A percentile compares a stretch with the other conserved stretches of the same genome.
These are phyloP conservation scores for Podila epigama DNA, from an alignment of 192 early-diverging fungal species.

Conservation along the genomic window DNA sequence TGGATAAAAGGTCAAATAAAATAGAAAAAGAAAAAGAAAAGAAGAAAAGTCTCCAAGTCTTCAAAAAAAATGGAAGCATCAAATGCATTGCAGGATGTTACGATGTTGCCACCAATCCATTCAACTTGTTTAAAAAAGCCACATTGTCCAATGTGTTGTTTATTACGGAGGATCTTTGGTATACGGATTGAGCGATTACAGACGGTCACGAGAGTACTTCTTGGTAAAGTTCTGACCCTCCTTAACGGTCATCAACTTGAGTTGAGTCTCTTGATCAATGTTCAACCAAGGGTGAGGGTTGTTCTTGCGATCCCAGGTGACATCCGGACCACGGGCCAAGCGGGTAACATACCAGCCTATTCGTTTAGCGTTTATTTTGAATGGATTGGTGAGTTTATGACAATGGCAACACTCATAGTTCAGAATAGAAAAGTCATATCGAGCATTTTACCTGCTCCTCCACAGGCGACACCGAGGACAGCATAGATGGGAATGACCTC, in stretches of 20 bases:
- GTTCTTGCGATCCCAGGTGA: conserved; percentile 64
- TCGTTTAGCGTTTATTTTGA: neutral
- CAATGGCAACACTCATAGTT: neutral
- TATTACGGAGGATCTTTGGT: too few species aligned
- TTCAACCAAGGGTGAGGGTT: conserved; percentile 64
- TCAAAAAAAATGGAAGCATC: neutral
- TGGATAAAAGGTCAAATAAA: neutral
- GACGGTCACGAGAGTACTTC: conserved; percentile 58
- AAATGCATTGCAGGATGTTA: neutral
- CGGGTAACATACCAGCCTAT: conserved; percentile 60
- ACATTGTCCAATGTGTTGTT: neutral
- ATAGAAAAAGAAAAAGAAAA: neutral
- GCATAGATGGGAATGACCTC: conserved; percentile 60
- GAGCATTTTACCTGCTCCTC: neutral
- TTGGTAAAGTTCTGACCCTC: conserved; percentile 65
- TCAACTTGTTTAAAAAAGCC: neutral
- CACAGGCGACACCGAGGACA: conserved; percentile 47
- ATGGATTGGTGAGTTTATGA: neutral
- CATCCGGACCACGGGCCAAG: conserved; percentile 66
- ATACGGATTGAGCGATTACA: too few species aligned
- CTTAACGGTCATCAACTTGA: conserved; percentile 66
- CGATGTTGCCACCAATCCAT: neutral
- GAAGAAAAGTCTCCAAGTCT: too few species aligned
- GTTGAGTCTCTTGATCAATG: conserved; percentile 64
- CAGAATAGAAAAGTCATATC: neutral